phyloP scores from a whole-genome alignment of 2,329 filamentous ascomycete genomes.

The Metarhizium brunneum region DNA sequence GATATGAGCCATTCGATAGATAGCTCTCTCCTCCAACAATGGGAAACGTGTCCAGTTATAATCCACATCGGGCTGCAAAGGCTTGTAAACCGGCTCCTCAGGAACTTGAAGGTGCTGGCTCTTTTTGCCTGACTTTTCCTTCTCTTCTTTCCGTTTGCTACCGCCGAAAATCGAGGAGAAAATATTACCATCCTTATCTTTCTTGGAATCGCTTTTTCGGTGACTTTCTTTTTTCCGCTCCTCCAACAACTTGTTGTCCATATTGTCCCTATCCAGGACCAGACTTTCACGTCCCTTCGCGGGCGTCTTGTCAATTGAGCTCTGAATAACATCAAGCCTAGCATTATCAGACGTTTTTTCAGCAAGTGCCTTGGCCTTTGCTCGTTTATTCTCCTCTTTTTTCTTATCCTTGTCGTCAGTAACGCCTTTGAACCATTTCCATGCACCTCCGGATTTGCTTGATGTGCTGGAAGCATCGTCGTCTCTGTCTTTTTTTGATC shows the following conservation, averaged over 20 bases:
- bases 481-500: constrained; percentile 64
- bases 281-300: constrained; percentile 71
- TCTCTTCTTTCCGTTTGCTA: constrained; percentile 76
- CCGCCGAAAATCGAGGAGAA: constrained; percentile 91
- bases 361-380: constrained; percentile 49
- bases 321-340: constrained; percentile 77
- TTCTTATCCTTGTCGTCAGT: constrained; percentile 58
- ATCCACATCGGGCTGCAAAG: constrained; percentile 77
- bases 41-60: constrained; percentile 96
- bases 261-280: constrained; percentile 67
- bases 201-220: constrained; percentile 71
- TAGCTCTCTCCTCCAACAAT: constrained; percentile 89
- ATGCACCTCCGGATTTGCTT: constrained; percentile 60
- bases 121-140: constrained; percentile 67
- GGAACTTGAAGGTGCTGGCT: constrained; percentile 65
- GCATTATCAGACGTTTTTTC: constrained; percentile 66
- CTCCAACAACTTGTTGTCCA: constrained; percentile 64
- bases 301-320: constrained; percentile 64
- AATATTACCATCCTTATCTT: constrained; percentile 87
- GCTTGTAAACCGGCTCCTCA: constrained; percentile 64
- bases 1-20: constrained; percentile 97
- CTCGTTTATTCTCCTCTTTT: constrained; percentile 55
- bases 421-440: constrained; percentile 73
- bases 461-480: constrained; percentile 49
- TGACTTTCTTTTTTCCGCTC: constrained; percentile 74